A percentile compares a stretch with the other conserved stretches of the same genome.
Conservation (phyloP, 148 eudicot species). For the Cornus florida region DNA sequence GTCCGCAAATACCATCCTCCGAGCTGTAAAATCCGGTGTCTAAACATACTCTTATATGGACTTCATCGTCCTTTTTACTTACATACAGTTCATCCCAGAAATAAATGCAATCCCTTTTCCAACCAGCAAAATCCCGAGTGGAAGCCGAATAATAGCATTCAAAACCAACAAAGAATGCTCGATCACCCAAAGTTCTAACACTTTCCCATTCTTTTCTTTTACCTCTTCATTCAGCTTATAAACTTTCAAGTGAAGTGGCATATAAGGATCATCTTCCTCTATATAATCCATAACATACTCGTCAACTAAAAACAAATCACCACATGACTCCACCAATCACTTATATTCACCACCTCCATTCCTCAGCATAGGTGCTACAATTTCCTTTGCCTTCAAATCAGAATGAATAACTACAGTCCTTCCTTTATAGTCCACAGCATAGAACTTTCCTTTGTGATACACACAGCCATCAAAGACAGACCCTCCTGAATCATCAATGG, state of each 20-base stretch:
- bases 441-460: not conserved
- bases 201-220: not conserved
- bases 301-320: not conserved
- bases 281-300: not conserved
- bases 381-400: not conserved
- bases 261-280: not conserved
- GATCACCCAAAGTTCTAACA: not conserved
- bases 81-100: not conserved
- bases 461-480: not conserved
- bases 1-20: not conserved
- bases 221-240: not conserved
- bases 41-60: not conserved
- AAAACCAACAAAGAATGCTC: not conserved
- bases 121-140: not conserved
- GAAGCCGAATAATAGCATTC: not conserved
- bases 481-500: not conserved
- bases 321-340: not conserved
- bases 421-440: constrained; percentile 4
- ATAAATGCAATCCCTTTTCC: not conserved
- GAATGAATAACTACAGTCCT: not conserved
- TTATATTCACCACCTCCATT: not conserved
- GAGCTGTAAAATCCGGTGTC: not conserved
- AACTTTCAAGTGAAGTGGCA: not conserved
- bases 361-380: not conserved
- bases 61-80: no score